phyloP scores from a whole-genome alignment of 768 basidiomycete genomes.

The Trametes sanguinea region DNA sequence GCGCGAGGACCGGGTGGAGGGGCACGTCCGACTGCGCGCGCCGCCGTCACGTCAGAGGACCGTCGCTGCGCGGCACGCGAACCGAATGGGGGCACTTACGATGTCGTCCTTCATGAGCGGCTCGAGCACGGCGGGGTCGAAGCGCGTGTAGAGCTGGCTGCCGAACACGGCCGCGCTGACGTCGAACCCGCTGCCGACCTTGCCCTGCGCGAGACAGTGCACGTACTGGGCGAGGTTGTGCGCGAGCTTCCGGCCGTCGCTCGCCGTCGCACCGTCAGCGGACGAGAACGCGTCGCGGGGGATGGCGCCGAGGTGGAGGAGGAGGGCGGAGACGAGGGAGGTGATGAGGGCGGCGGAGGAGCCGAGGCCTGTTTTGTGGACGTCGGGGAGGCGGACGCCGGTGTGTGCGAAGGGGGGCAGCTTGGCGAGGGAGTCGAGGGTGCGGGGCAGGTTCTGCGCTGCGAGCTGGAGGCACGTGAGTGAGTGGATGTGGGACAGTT shows the following conservation, averaged over 20 bases:
- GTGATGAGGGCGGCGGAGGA: conserved; percentile 98
- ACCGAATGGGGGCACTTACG: conserved; percentile 37
- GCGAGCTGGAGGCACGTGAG: conserved; percentile 52
- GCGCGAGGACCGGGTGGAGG: conserved; percentile 57
- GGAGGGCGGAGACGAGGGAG: conserved; percentile 83
- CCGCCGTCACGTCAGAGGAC: background rate
- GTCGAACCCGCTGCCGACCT: conserved; percentile 97
- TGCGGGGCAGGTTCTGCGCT: conserved; percentile 59
- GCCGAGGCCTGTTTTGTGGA: conserved; percentile 98
- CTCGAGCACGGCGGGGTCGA: conserved; percentile 70
- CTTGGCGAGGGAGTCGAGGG: conserved; percentile 59
- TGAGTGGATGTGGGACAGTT: background rate
- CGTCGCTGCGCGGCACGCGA: background rate
- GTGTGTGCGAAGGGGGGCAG: conserved; percentile 80
- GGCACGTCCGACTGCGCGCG: conserved; percentile 20
- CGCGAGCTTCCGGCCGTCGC: conserved; percentile 59
- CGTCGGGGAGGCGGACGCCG: conserved; percentile 66
- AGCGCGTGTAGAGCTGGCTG: conserved; percentile 90
- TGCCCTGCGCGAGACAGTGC: conserved; percentile 96
- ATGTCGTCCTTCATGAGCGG: conserved; percentile 60
- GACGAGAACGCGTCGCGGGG: conserved; percentile 45
- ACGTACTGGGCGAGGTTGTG: conserved; percentile 95
- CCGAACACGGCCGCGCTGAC: conserved; percentile 93
- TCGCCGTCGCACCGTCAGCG: conserved; percentile 32
- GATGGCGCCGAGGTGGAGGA: conserved; percentile 73